phyloP scores from a whole-genome alignment of 495 filamentous ascomycete genomes.

The Lophiotrema nucula region DNA sequence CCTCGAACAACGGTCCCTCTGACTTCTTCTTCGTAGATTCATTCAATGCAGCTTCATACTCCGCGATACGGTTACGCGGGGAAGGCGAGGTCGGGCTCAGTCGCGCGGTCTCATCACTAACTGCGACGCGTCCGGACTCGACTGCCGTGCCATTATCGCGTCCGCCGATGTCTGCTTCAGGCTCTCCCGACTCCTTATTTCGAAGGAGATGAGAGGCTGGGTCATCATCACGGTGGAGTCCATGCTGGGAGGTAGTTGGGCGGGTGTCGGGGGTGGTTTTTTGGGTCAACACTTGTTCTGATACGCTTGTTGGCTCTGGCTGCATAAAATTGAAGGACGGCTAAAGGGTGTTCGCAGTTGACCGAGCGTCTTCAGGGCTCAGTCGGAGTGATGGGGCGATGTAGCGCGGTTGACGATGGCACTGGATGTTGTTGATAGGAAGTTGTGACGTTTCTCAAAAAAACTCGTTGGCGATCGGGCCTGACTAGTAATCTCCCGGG shows the following conservation, averaged over 20 bases:
- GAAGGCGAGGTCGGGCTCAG: slow-evolving; percentile 41
- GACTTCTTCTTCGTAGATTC: slow-evolving; percentile 48
- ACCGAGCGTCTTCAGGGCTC: slow-evolving; percentile 59
- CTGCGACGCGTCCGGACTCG: slow-evolving; percentile 23
- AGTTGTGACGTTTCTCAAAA: too few relatives aligned
- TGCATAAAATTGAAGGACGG: slow-evolving; percentile 75
- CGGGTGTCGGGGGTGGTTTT: slow-evolving; percentile 47
- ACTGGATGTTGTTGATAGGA: slow-evolving; percentile 4
- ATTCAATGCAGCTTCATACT: slow-evolving; percentile 67
- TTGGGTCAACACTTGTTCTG: slow-evolving; percentile 51
- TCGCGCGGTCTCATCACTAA: slow-evolving; percentile 31
- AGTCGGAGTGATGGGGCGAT: slow-evolving; percentile 12
- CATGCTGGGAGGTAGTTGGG: slow-evolving; percentile 67
- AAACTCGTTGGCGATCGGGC: too few relatives aligned
- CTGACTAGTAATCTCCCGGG: too few relatives aligned
- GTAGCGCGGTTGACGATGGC: slow-evolving; percentile 1
- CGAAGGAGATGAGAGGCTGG: slow-evolving; percentile 31
- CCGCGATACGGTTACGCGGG: slow-evolving; percentile 61
- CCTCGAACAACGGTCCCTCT: slow-evolving; percentile 57
- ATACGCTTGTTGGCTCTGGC: slow-evolving; percentile 67
- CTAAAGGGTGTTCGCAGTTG: slow-evolving; percentile 41
- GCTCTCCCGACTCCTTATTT: slow-evolving; percentile 19
- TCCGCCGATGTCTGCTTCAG: background rate
- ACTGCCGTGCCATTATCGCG: background rate
- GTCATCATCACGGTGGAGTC: slow-evolving; percentile 54